Conservation (phyloP, 805 yeast genomes). For the Teunomyces cretensis region DNA sequence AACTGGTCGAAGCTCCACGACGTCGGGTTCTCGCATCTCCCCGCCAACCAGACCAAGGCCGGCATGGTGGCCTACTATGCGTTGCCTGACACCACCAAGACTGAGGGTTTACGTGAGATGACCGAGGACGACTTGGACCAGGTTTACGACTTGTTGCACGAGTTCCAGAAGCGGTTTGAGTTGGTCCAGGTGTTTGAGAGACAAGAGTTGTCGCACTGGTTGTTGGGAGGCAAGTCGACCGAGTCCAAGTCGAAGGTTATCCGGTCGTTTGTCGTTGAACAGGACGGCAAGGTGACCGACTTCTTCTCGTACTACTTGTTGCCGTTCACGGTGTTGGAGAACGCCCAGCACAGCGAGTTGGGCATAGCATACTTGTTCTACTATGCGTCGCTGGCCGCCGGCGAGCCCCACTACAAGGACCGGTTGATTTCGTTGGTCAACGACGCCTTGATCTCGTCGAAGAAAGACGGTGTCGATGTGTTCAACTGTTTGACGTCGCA, state of each 20-base stretch:
- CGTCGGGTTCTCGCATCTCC: slow-evolving; percentile 85
- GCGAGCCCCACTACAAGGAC: slow-evolving; percentile 46
- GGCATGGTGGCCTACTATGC: slow-evolving; percentile 64
- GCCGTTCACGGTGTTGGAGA: slow-evolving; percentile 79
- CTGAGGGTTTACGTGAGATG: slow-evolving; percentile 60
- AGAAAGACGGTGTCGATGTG: slow-evolving; percentile 72
- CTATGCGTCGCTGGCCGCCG: slow-evolving; percentile 72
- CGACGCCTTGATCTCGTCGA: slow-evolving; percentile 78
- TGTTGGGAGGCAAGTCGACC: slow-evolving; percentile 49
- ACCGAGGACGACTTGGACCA: slow-evolving; percentile 59
- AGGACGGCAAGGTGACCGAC: slow-evolving; percentile 73
- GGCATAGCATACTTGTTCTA: slow-evolving; percentile 89
- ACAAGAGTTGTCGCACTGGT: slow-evolving; percentile 79
- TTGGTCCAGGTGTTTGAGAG: slow-evolving; percentile 66
- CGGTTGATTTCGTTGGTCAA: slow-evolving; percentile 62
- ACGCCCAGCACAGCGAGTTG: slow-evolving; percentile 60
- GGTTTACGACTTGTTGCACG: slow-evolving; percentile 56
- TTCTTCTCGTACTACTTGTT: slow-evolving; percentile 86
- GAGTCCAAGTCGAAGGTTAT: slow-evolving; percentile 51
- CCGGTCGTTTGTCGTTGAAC: slow-evolving; percentile 75
- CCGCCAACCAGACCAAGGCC: slow-evolving; percentile 64
- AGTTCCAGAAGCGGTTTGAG: slow-evolving; percentile 70
- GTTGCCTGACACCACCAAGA: slow-evolving; percentile 50
- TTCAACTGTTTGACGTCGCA: slow-evolving; percentile 91
- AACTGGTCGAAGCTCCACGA: slow-evolving; percentile 89